phyloP scores from a whole-genome alignment of 768 basidiomycete species.

The Suillus discolor region DNA sequence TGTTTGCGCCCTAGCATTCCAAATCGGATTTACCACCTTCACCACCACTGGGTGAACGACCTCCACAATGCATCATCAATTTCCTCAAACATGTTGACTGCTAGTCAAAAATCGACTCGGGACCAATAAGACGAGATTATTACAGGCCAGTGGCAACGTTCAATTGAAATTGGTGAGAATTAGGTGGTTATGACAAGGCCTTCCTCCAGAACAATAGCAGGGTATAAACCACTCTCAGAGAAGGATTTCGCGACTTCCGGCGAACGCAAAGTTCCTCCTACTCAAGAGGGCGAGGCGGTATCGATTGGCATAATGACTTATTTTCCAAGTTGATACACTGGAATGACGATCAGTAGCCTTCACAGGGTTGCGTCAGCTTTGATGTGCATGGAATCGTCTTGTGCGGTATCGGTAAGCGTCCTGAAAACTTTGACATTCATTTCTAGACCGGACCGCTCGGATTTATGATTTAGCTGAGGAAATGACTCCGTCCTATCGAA shows the following conservation, averaged over 20 bases:
- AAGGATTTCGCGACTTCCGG: not conserved
- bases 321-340: not conserved
- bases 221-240: not conserved
- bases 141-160: not conserved
- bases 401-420: not conserved
- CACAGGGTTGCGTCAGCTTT: not conserved
- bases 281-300: not conserved
- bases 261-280: not conserved
- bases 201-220: not conserved
- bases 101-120: not conserved
- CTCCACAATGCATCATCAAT: not conserved
- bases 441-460: not conserved
- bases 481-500: not conserved
- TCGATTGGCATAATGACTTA: not conserved
- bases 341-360: not conserved
- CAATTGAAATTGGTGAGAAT: not conserved
- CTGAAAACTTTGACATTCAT: not conserved
- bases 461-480: not conserved
- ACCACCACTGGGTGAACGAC: not conserved
- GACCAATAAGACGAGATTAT: not conserved
- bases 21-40: not conserved
- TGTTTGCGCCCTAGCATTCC: no score
- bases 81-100: not conserved
- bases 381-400: not conserved
- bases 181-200: not conserved